Conservation (phyloP, 345 rosid genomes). For the Euphorbia lathyris region DNA sequence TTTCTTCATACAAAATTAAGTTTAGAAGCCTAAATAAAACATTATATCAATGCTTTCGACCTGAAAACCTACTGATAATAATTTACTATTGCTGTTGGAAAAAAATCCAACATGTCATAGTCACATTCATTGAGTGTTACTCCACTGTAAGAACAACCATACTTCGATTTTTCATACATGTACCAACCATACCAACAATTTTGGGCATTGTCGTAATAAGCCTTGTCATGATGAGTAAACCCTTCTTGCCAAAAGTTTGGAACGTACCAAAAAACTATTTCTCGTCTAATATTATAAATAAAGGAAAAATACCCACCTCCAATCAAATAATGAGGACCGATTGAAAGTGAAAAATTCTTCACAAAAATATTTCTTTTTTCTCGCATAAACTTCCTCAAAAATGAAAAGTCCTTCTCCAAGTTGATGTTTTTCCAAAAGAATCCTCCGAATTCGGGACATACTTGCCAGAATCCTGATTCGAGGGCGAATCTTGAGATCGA, state of each 20-base stretch:
- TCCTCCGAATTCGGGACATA: no score
- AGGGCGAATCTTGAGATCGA: no score
- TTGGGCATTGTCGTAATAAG: neutral
- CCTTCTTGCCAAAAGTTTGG: neutral
- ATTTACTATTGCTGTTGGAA: neutral
- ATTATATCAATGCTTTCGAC: no score
- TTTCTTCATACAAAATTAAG: no score
- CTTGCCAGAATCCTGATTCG: no score
- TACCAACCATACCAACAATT: conserved; percentile 5
- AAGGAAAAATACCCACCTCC: neutral
- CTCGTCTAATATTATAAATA: neutral
- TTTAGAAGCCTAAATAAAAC: no score
- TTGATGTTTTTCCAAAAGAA: neutral
- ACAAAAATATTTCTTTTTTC: neutral
- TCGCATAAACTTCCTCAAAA: neutral
- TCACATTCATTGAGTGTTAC: neutral
- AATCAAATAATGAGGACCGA: neutral
- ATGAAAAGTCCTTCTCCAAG: neutral
- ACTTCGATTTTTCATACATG: neutral
- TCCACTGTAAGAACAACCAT: neutral
- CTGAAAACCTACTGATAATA: neutral
- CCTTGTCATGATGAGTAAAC: neutral
- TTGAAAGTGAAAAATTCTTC: neutral
- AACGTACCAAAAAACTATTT: neutral
- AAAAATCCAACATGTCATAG: neutral